Percentiles rank a stretch among this genome's conserved stretches.
Evolutionary conservation across 1,284 basidiomycete species (phyloP).

Genomic region (Sanguinoderma infundibulare): DNA sequence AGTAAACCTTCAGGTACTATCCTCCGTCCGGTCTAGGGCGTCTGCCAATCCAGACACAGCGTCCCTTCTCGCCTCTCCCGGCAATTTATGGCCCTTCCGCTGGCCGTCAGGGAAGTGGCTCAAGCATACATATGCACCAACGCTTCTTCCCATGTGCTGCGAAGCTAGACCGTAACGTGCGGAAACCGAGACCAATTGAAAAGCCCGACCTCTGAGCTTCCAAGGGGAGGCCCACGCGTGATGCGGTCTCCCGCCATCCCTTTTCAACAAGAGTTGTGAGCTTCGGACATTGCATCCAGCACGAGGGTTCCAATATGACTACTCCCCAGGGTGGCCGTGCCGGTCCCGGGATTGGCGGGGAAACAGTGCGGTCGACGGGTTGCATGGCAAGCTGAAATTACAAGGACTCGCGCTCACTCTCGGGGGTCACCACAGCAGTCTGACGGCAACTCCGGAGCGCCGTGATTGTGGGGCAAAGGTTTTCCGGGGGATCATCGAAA

Average conservation of each 20-base stretch:
- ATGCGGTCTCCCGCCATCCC: neutral
- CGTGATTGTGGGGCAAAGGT: conserved; percentile 2
- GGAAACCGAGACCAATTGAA: no score
- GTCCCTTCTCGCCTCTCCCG: neutral
- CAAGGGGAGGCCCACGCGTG: no score
- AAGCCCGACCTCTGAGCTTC: no score
- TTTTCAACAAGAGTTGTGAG: neutral
- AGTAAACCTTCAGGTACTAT: neutral
- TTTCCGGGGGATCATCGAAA: neutral
- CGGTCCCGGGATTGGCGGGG: no score
- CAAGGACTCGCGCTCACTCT: neutral
- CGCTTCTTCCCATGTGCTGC: neutral
- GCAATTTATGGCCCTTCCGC: neutral
- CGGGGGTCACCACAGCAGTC: neutral
- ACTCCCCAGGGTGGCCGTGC: no score
- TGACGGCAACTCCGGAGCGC: neutral
- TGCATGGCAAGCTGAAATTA: neutral
- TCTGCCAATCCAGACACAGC: conserved; percentile 1
- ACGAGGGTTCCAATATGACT: no score
- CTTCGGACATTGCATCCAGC: no score
- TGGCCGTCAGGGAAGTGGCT: neutral
- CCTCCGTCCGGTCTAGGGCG: neutral
- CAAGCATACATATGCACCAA: neutral
- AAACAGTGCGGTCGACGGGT: neutral
- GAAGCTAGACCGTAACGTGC: no score